phyloP scores from a whole-genome alignment of 176 grass and related monocot genomes.

The Ensete ventricosum region DNA sequence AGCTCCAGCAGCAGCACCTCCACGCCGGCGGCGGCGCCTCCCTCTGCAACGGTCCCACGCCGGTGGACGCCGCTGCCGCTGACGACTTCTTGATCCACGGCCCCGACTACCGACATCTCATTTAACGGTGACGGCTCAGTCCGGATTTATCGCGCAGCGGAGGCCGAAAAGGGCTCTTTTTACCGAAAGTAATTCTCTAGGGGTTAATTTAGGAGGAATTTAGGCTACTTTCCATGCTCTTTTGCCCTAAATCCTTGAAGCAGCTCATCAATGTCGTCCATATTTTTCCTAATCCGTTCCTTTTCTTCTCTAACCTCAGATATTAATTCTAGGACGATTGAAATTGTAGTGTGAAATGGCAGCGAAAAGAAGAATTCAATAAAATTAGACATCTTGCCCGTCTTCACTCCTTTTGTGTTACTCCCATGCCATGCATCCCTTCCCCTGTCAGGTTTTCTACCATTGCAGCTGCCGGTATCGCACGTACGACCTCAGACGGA shows the following conservation, averaged over 20 bases:
- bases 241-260: neutral
- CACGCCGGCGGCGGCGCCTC: neutral
- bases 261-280: neutral
- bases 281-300: too few relatives aligned
- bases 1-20: conserved; percentile 19
- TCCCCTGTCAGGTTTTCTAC: too few relatives aligned
- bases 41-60: conserved; percentile 25
- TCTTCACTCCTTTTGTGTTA: too few relatives aligned
- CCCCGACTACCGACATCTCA: conserved; percentile 59
- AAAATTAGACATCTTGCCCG: too few relatives aligned
- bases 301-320: neutral
- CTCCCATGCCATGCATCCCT: too few relatives aligned
- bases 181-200: neutral
- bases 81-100: conserved; percentile 53
- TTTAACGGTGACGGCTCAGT: neutral
- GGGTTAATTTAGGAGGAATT: neutral
- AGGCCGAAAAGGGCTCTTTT: neutral
- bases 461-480: too few relatives aligned
- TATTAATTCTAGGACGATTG: neutral
- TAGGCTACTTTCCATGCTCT: neutral
- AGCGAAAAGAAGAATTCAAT: too few relatives aligned
- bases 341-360: neutral
- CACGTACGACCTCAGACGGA: too few relatives aligned
- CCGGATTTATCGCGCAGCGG: neutral
- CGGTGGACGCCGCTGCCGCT: conserved; percentile 7